Conservation (phyloP, 352 stramenopile genomes). For the Globisporangium rhizosaccharum region DNA sequence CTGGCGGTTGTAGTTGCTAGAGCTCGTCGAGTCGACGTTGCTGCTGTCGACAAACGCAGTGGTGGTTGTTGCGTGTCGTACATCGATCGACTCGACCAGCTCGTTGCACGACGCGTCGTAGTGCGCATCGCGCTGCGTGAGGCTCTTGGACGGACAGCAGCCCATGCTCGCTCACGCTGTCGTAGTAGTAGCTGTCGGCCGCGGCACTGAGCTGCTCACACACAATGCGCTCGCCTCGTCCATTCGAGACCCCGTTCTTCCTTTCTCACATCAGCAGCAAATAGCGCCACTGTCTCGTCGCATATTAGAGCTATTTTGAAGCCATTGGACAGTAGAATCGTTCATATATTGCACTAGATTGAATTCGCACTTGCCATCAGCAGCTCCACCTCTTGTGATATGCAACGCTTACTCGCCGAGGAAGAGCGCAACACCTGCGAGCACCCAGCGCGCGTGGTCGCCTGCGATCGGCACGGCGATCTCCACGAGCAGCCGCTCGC, state of each 20-base stretch:
- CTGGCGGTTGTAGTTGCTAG: slow-evolving; percentile 1
- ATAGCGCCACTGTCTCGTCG: background rate
- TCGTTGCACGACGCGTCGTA: background rate
- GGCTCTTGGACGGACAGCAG: slow-evolving; percentile 55
- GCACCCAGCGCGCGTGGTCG: slow-evolving; percentile 69
- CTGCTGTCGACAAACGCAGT: background rate
- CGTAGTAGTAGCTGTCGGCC: background rate
- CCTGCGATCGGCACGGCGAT: slow-evolving; percentile 72
- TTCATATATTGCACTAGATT: background rate
- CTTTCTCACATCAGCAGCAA: too few relatives aligned
- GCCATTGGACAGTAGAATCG: background rate
- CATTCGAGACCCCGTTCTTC: too few relatives aligned
- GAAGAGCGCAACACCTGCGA: slow-evolving; percentile 82
- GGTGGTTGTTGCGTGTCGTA: background rate
- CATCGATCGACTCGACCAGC: background rate
- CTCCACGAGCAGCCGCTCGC: slow-evolving; percentile 78
- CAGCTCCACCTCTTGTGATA: too few relatives aligned
- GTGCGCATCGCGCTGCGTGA: background rate
- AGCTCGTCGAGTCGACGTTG: background rate
- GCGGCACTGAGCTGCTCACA: background rate
- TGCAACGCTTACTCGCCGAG: slow-evolving; percentile 46
- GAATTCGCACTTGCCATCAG: slow-evolving; percentile 31
- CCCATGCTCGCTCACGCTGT: slow-evolving; percentile 31
- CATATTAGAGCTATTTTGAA: background rate
- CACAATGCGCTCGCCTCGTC: too few relatives aligned